phyloP scores from a whole-genome alignment of 768 basidiomycete genomes.

The Boletus tomentosulus region DNA sequence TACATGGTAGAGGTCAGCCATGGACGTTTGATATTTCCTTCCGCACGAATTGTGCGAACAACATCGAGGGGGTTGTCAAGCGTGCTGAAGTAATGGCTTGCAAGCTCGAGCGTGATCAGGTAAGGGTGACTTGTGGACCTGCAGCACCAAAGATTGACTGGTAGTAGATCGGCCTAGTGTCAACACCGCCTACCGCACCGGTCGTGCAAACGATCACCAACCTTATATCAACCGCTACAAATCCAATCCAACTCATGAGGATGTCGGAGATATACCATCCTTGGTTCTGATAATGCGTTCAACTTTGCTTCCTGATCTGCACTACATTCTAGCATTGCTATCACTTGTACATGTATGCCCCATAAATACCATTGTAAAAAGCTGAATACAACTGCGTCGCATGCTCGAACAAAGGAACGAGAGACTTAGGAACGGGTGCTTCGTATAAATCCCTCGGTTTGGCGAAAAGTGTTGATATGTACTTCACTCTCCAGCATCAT shows the following conservation, averaged over 20 bases:
- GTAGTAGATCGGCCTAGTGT: conserved; percentile 20
- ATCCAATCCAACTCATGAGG: conserved; percentile 78
- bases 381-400: neutral
- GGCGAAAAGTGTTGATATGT: conserved; percentile 64
- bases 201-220: conserved; percentile 80
- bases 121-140: conserved; percentile 25
- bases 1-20: conserved; percentile 53
- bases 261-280: conserved; percentile 84
- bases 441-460: conserved; percentile 68
- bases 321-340: conserved; percentile 1
- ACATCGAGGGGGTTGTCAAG: conserved; percentile 69
- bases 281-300: conserved; percentile 58
- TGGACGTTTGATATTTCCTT: conserved; percentile 56
- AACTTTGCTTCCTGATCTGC: neutral
- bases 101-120: conserved; percentile 82
- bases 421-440: conserved; percentile 31
- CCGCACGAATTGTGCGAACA: conserved; percentile 53
- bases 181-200: conserved; percentile 33
- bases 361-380: neutral
- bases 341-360: conserved; percentile 3
- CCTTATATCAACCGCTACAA: conserved; percentile 81
- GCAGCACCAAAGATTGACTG: conserved; percentile 2
- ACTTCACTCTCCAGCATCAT: conserved; percentile 75
- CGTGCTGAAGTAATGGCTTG: conserved; percentile 82
- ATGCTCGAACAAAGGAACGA: neutral